These are phyloP conservation scores for Pyrenochaeta sp. DNA, from an alignment of 2,329 filamentous ascomycete species.

Conservation along the genomic window DNA sequence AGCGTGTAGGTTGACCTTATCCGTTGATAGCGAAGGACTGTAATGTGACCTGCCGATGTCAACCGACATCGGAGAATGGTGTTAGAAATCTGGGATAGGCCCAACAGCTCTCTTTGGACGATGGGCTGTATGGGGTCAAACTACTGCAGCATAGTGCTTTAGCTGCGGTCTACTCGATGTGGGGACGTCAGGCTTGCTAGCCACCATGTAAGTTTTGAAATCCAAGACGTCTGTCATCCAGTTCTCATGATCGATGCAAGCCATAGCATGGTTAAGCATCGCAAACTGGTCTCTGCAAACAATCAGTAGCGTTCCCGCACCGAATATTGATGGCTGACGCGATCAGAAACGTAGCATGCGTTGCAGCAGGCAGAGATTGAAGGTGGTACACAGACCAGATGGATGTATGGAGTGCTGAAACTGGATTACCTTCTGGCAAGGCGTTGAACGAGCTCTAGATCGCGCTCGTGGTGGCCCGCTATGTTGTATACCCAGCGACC, in stretches of 20 bases:
- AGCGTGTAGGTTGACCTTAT: conserved; percentile 1
- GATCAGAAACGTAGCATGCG: background rate
- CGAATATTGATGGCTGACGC: background rate
- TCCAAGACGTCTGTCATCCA: conserved; percentile 29
- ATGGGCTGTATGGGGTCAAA: background rate
- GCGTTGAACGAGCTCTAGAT: conserved; percentile 45
- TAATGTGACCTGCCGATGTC: background rate
- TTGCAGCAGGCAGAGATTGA: background rate
- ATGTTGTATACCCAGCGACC: conserved; percentile 61
- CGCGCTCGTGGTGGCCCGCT: conserved; percentile 49
- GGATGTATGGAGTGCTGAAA: background rate
- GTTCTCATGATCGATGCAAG: conserved; percentile 24
- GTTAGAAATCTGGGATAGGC: background rate
- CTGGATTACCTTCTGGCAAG: conserved; percentile 19
- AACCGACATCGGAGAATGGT: background rate
- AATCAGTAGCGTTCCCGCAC: conserved; percentile 10
- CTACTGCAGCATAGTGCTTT: conserved; percentile 16
- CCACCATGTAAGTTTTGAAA: conserved; percentile 24
- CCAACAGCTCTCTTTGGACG: background rate
- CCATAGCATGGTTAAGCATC: conserved; percentile 24
- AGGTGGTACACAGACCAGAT: background rate
- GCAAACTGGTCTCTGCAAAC: conserved; percentile 24
- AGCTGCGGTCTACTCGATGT: conserved; percentile 1
- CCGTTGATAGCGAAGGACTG: background rate
- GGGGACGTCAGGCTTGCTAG: conserved; percentile 3